A percentile compares a stretch with the other conserved stretches of the same genome.
phyloP scores from a whole-genome alignment of 2,329 filamentous ascomycete species.

The Orbilia javanica region DNA sequence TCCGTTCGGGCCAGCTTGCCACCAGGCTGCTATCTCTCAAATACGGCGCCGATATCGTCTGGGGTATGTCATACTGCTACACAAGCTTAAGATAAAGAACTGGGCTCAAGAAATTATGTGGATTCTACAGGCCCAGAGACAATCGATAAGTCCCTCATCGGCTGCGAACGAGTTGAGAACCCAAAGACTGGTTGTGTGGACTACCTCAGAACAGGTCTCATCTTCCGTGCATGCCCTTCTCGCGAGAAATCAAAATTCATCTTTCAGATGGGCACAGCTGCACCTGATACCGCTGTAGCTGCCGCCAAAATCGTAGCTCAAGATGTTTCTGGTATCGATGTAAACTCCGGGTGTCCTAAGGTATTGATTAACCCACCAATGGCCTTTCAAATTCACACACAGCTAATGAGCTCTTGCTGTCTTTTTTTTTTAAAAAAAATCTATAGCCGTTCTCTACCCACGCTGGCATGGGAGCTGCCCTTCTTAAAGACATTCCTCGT shows the following conservation, averaged over 20 bases:
- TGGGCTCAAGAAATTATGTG: background rate
- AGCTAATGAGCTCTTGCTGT: background rate
- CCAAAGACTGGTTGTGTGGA: slow-evolving; percentile 82
- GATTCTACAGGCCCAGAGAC: slow-evolving; percentile 82
- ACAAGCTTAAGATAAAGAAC: background rate
- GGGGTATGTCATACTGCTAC: slow-evolving; percentile 73
- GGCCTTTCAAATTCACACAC: background rate
- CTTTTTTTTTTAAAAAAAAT: background rate
- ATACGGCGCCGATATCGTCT: slow-evolving; percentile 96
- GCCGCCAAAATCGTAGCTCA: slow-evolving; percentile 85
- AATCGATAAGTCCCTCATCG: slow-evolving; percentile 90
- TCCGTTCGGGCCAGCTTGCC: slow-evolving; percentile 94
- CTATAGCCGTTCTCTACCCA: slow-evolving; percentile 82
- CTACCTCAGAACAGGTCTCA: slow-evolving; percentile 75
- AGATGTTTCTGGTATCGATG: slow-evolving; percentile 93
- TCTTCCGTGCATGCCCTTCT: slow-evolving; percentile 85
- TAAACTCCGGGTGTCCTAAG: slow-evolving; percentile 98
- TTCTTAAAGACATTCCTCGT: slow-evolving; percentile 85
- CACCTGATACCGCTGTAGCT: slow-evolving; percentile 83
- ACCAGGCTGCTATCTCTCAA: slow-evolving; percentile 88
- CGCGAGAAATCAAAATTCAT: slow-evolving; percentile 81
- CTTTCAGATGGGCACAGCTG: slow-evolving; percentile 91
- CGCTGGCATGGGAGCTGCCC: slow-evolving; percentile 94
- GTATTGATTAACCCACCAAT: slow-evolving; percentile 31
- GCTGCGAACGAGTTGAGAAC: slow-evolving; percentile 82